Evolutionary conservation across 805 yeast species (phyloP).

Genomic region (Nakazawaea ernobii): DNA sequence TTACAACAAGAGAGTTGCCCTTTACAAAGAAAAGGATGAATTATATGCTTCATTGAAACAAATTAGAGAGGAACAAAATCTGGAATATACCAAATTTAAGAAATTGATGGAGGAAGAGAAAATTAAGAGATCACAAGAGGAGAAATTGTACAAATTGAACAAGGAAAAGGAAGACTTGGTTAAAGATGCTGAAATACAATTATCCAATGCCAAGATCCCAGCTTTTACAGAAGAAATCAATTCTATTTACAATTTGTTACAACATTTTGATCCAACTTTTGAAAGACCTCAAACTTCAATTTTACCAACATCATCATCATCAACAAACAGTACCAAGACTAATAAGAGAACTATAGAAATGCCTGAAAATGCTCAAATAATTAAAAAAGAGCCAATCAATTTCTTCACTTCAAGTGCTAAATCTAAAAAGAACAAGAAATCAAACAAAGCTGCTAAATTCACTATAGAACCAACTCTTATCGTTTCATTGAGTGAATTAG

Average conservation of each 20-base stretch:
- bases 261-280: conserved; percentile 72
- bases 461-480: conserved; percentile 77
- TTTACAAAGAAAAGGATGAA: conserved; percentile 63
- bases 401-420: conserved; percentile 43
- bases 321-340: conserved; percentile 16
- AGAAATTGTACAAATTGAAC: conserved; percentile 45
- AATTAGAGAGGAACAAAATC: conserved; percentile 70
- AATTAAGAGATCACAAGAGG: conserved; percentile 63
- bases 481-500: conserved; percentile 68
- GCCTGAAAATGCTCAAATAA: conserved; percentile 59
- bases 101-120: conserved; percentile 62
- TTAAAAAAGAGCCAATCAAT: conserved; percentile 56
- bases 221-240: conserved; percentile 80
- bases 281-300: conserved; percentile 44
- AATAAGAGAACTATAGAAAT: conserved; percentile 48
- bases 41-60: conserved; percentile 61
- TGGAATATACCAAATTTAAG: conserved; percentile 66
- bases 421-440: conserved; percentile 44
- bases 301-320: conserved; percentile 5
- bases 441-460: conserved; percentile 43
- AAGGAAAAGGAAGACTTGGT: conserved; percentile 43
- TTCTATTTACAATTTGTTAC: conserved; percentile 66
- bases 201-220: conserved; percentile 67
- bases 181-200: conserved; percentile 62
- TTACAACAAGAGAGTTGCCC: conserved; percentile 58